Conservation (phyloP, 2,329 filamentous ascomycete species). For the Onygenales sp. region DNA sequence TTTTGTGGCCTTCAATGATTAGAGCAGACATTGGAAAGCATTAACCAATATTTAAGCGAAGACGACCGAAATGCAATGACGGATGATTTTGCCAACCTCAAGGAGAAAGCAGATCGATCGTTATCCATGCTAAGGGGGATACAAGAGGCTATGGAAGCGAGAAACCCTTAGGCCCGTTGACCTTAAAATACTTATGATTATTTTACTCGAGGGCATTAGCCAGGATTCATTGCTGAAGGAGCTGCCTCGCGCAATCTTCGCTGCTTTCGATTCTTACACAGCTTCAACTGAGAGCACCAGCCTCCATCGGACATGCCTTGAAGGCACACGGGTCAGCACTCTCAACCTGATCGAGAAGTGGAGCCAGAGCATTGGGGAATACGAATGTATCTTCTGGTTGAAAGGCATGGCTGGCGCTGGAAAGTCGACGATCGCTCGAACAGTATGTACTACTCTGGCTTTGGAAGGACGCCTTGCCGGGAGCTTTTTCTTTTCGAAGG, state of each 20-base stretch:
- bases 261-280: background rate
- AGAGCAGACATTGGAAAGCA: background rate
- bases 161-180: background rate
- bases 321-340: conserved; percentile 13
- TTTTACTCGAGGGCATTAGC: background rate
- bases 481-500: conserved; percentile 19
- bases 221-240: background rate
- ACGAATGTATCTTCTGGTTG: conserved; percentile 17
- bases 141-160: background rate
- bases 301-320: conserved; percentile 8
- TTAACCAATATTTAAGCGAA: background rate
- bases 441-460: conserved; percentile 8
- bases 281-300: background rate
- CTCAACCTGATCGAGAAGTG: conserved; percentile 13
- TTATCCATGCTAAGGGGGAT: background rate
- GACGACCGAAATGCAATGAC: background rate
- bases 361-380: background rate
- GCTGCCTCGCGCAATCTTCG: background rate
- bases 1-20: background rate
- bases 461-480: conserved; percentile 8
- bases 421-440: conserved; percentile 19
- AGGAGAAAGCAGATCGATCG: background rate
- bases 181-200: background rate
- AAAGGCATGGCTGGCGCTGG: conserved; percentile 21
- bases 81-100: background rate